A percentile compares a stretch with the other conserved stretches of the same genome.
Evolutionary conservation across 768 basidiomycete species (phyloP).

Genomic region (Zangia roseola): DNA sequence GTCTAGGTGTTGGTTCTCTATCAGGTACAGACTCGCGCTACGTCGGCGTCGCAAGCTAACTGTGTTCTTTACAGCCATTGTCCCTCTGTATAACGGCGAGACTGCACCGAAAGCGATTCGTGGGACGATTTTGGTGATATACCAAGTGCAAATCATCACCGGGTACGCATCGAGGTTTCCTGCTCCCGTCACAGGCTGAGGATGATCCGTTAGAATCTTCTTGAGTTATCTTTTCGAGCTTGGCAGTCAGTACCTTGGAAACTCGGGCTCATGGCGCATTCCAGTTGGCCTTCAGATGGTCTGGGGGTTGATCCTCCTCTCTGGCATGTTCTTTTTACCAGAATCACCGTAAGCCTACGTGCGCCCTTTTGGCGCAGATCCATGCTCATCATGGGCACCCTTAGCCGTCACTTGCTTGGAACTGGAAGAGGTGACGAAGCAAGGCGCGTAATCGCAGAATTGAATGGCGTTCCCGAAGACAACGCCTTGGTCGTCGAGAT

Average conservation of each 20-base stretch:
- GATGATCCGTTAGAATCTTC: conserved; percentile 50
- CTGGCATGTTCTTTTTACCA: conserved; percentile 72
- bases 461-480: conserved; percentile 62
- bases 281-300: conserved; percentile 74
- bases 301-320: conserved; percentile 65
- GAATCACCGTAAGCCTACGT: conserved; percentile 63
- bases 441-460: conserved; percentile 55
- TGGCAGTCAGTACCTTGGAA: conserved; percentile 53
- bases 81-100: conserved; percentile 76
- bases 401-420: conserved; percentile 71
- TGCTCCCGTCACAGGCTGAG: neutral
- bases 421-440: conserved; percentile 53
- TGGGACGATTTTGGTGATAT: conserved; percentile 69
- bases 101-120: conserved; percentile 73
- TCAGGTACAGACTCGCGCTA: conserved; percentile 45
- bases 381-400: neutral
- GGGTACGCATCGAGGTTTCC: conserved; percentile 42
- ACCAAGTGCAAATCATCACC: conserved; percentile 74
- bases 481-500: conserved; percentile 58
- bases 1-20: conserved; percentile 73
- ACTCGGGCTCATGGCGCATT: conserved; percentile 69
- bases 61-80: conserved; percentile 39
- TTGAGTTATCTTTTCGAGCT: conserved; percentile 70
- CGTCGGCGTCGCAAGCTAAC: conserved; percentile 1
- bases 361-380: neutral